Conservation (phyloP, 129 eudicot genomes). For the Calendula officinalis region DNA sequence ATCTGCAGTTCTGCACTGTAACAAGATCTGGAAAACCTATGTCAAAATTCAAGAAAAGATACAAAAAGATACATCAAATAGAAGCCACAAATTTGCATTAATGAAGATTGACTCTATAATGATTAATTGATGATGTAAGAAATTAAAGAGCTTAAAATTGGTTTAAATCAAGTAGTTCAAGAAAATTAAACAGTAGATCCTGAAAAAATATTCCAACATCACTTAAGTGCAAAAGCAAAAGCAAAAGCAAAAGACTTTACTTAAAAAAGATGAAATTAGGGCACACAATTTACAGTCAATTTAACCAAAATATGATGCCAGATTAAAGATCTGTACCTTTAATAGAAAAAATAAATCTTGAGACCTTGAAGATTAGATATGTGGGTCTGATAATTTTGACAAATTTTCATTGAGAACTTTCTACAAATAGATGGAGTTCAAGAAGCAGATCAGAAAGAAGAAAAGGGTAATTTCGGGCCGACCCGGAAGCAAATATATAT, state of each 20-base stretch:
- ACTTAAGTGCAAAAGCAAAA: slow-evolving; percentile 5
- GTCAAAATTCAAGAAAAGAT: slow-evolving; percentile 15
- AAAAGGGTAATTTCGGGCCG: slow-evolving; percentile 30
- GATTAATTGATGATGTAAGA: background rate
- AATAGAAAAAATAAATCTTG: slow-evolving; percentile 15
- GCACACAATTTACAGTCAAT: slow-evolving; percentile 15
- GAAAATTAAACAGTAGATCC: slow-evolving; percentile 31
- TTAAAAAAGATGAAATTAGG: slow-evolving; percentile 10
- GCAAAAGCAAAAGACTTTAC: slow-evolving; percentile 16
- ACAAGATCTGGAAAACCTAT: slow-evolving; percentile 38
- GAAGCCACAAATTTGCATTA: slow-evolving; percentile 15
- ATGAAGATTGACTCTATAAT: background rate
- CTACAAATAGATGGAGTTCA: slow-evolving; percentile 27
- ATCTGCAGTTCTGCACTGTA: slow-evolving; percentile 22
- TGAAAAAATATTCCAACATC: slow-evolving; percentile 12
- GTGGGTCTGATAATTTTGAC: slow-evolving; percentile 13
- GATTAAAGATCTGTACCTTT: slow-evolving; percentile 52
- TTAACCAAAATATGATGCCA: slow-evolving; percentile 10
- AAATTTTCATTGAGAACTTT: slow-evolving; percentile 18
- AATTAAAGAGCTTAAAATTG: background rate
- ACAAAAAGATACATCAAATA: slow-evolving; percentile 4
- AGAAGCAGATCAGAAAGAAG: slow-evolving; percentile 47
- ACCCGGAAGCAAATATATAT: slow-evolving; percentile 19
- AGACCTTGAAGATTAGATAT: slow-evolving; percentile 17
- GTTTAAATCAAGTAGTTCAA: background rate